Evolutionary conservation across 495 filamentous ascomycete species (phyloP), one percentile per base, ranked within the genome.

Genomic region (Aspergillus cristatus): DNA sequence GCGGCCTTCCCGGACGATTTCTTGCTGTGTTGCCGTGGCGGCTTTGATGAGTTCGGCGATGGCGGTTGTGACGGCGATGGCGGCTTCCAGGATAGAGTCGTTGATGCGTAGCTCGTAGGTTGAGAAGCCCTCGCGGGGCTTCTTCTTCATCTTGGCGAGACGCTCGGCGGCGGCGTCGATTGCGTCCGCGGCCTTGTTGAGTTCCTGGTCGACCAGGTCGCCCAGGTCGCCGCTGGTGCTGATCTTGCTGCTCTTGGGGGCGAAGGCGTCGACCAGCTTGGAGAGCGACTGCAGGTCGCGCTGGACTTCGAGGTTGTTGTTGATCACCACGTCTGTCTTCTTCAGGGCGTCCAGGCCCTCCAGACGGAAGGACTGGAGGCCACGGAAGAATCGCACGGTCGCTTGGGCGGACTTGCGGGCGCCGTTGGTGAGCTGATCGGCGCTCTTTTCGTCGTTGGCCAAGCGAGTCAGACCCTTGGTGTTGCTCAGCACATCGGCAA

Each of bases 41-140:
- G 91, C 93, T 63, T 91, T 90, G 74, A 98, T 95, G 35, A 98
- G 74, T 57, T 88, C 85, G 0, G 87, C 85, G 47, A 98, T 96
- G 13, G 91, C 91, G 46, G 80, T 90, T n/a, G 91, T 96, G 36
- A 98, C 86, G 1, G 93, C 91, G 58, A 90, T 81, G 13, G 91
- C 91, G 17, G 91, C 90, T 46, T 90, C 86, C 32, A 98, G 72
- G 47, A 98, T 95, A 1, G 81, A 82, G 48, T 96, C 93, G 66
- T 96, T 86, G 52, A 98, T 93, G 40, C 76, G 79, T 33, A 97
- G 75, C 57, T 97, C 91, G 58, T 96, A 96, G 1, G 90, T 97
- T n/a, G 86, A 84, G 68, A 89, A 97, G 10, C 83, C 80, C 46
- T 94, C 91, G 37, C 86, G 81, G 12, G 86, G 84, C 71, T 98